phyloP scores from a whole-genome alignment of 331 rosid genomes.

The Malus hybrid region DNA sequence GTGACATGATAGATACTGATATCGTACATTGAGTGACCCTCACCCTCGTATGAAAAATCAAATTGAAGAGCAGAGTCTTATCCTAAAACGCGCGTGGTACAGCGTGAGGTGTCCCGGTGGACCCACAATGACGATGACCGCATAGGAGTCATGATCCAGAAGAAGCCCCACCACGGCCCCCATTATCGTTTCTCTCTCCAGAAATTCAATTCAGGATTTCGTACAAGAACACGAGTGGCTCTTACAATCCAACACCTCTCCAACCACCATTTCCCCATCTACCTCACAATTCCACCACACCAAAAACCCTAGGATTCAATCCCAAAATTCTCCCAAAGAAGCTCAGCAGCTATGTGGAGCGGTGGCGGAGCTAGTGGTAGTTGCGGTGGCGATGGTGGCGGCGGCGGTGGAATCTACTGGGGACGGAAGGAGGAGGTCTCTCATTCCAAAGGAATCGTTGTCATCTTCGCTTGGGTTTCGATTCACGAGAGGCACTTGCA shows the following conservation, averaged over 20 bases:
- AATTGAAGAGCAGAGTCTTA: not conserved
- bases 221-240: not conserved
- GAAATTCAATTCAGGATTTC: not conserved
- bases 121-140: not conserved
- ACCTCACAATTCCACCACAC: constrained; percentile 1
- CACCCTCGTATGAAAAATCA: too few species aligned
- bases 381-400: not conserved
- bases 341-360: constrained; percentile 32
- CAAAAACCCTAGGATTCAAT: not conserved
- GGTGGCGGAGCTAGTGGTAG: constrained; percentile 14
- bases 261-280: not conserved
- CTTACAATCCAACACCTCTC: not conserved
- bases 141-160: not conserved
- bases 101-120: not conserved
- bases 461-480: constrained; percentile 88
- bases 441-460: constrained; percentile 66
- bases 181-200: not conserved
- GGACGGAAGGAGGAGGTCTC: constrained; percentile 57
- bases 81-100: not conserved
- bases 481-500: constrained; percentile 39
- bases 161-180: not conserved
- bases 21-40: too few species aligned
- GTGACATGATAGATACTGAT: too few species aligned
- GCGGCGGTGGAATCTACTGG: constrained; percentile 61
- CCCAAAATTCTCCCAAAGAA: not conserved